A percentile compares a stretch with the other conserved stretches of the same genome.
phyloP scores from a whole-genome alignment of 352 stramenopile genomes.

The Globisporangium emineosum region DNA sequence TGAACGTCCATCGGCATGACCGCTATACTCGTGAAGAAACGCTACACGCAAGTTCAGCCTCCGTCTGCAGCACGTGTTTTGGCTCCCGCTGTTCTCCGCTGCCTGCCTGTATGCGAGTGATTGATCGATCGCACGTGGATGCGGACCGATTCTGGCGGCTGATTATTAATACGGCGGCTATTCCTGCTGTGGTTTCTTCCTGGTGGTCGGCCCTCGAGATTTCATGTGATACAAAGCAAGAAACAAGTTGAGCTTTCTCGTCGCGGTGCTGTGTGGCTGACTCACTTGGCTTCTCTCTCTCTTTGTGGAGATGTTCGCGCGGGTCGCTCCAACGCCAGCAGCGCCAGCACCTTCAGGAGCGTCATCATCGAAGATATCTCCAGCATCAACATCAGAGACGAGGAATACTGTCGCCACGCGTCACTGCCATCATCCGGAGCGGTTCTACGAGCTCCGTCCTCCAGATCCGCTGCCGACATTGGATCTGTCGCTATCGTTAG shows the following conservation, averaged over 20 bases:
- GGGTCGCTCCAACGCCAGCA: not conserved
- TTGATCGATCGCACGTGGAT: no score
- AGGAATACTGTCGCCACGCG: not conserved
- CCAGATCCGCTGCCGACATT: not conserved
- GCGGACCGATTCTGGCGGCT: no score
- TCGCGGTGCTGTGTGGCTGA: not conserved
- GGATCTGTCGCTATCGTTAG: slow-evolving; percentile 7
- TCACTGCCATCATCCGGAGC: not conserved
- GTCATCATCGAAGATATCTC: not conserved
- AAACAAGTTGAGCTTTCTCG: not conserved
- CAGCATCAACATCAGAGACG: not conserved
- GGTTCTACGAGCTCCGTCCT: slow-evolving; percentile 7
- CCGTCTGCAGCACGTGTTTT: no score
- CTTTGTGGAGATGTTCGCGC: not conserved
- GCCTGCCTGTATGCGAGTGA: no score
- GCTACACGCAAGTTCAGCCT: no score
- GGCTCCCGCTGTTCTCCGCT: no score
- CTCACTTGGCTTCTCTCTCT: not conserved
- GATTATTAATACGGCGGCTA: no score
- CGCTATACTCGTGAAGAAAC: no score
- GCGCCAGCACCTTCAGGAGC: not conserved
- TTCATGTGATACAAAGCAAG: not conserved
- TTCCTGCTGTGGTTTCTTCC: not conserved
- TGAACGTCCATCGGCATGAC: no score
- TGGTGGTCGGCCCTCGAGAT: not conserved